Conservation (phyloP, 1,139 yeast species). For the Candida albicans region DNA sequence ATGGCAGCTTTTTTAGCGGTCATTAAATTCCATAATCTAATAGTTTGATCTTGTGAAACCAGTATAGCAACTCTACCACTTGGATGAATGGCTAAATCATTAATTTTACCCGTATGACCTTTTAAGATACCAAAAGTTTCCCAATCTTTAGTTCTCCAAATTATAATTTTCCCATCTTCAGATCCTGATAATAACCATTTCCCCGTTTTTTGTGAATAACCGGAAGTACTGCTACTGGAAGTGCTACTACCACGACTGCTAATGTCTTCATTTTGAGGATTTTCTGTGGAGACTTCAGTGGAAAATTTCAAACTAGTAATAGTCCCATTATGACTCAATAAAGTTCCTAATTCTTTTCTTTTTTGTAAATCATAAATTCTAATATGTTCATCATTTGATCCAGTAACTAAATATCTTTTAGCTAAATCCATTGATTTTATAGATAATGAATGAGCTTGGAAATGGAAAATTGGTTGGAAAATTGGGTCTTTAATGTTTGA, state of each 20-base stretch:
- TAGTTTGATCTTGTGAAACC: conserved; percentile 80
- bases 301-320: conserved; percentile 77
- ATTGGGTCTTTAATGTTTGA: conserved; percentile 43
- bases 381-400: conserved; percentile 95
- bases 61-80: conserved; percentile 90
- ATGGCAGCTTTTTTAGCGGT: conserved; percentile 94
- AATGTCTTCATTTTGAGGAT: conserved; percentile 10
- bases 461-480: conserved; percentile 92
- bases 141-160: conserved; percentile 98
- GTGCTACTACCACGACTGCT: conserved; percentile 16
- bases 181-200: conserved; percentile 91
- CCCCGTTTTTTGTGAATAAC: conserved; percentile 41
- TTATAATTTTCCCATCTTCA: conserved; percentile 84
- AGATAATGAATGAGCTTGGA: conserved; percentile 89
- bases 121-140: conserved; percentile 84
- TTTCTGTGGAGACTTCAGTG: conserved; percentile 33
- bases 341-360: conserved; percentile 89
- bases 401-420: conserved; percentile 84
- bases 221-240: too few species aligned
- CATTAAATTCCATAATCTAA: conserved; percentile 94
- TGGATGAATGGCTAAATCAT: conserved; percentile 87
- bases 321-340: conserved; percentile 88
- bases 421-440: conserved; percentile 83
- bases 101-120: conserved; percentile 77
- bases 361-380: conserved; percentile 91